phyloP scores from a whole-genome alignment of 306 rosid species.

The Hippophae tibetana region DNA sequence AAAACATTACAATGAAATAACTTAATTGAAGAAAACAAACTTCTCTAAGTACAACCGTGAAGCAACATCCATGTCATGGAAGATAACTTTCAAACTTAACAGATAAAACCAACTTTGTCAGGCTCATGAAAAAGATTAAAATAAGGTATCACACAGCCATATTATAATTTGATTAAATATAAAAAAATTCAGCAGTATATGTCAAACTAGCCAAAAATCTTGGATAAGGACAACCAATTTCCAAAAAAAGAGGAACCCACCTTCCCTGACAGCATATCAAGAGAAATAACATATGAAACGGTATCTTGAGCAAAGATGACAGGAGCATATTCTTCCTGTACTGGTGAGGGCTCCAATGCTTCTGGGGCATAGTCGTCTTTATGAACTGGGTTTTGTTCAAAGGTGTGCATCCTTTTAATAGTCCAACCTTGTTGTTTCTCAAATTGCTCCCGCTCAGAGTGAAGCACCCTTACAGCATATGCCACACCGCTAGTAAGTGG shows the following conservation, averaged over 20 bases:
- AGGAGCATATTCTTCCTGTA: slow-evolving; percentile 91
- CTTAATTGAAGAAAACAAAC: background rate
- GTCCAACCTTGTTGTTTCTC: slow-evolving; percentile 98
- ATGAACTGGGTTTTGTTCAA: slow-evolving; percentile 71
- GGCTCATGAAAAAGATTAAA: background rate
- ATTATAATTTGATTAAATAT: background rate
- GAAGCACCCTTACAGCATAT: slow-evolving; percentile 95
- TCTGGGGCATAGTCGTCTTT: slow-evolving; percentile 64
- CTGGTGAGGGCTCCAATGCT: slow-evolving; percentile 62
- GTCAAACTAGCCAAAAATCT: background rate
- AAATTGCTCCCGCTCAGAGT: slow-evolving; percentile 82
- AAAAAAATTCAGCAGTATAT: background rate
- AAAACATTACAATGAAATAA: background rate
- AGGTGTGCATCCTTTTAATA: slow-evolving; percentile 80
- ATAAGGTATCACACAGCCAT: background rate
- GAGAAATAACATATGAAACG: slow-evolving; percentile 76
- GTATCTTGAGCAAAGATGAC: slow-evolving; percentile 97
- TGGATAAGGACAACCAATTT: background rate
- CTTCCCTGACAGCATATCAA: slow-evolving; percentile 79
- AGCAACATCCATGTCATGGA: no score
- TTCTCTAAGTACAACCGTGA: no score
- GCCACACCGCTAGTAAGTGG: slow-evolving; percentile 99
- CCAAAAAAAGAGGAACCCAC: slow-evolving; percentile 26
- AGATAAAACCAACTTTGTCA: background rate
- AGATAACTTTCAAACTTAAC: no score